Conservation (phyloP, 1,139 yeast genomes). For the Hemisphaericaspora xylanilytica region DNA sequence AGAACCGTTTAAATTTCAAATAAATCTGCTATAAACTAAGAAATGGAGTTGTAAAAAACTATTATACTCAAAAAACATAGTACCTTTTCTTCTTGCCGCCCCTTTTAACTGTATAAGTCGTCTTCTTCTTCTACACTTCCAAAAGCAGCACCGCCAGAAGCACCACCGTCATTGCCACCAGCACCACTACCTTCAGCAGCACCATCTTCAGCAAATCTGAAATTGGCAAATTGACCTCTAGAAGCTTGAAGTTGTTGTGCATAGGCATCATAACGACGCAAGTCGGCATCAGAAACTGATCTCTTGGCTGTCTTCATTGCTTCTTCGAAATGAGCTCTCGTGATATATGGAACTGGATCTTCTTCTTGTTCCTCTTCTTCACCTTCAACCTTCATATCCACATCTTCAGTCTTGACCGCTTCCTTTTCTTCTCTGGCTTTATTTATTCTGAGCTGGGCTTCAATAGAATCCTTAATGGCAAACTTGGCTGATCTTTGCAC, state of each 20-base stretch:
- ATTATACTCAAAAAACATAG: too few species aligned
- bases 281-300: constrained; percentile 94
- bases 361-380: constrained; percentile 51
- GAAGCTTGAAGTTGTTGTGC: constrained; percentile 96
- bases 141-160: constrained; percentile 36
- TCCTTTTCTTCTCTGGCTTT: constrained; percentile 46
- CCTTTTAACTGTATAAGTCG: constrained; percentile 74
- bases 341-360: constrained; percentile 94
- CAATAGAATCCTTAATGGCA: constrained; percentile 97
- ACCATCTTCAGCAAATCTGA: constrained; percentile 56
- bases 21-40: neutral
- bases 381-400: constrained; percentile 50
- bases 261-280: constrained; percentile 98
- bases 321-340: constrained; percentile 92
- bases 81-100: too few species aligned
- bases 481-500: constrained; percentile 98
- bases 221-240: constrained; percentile 84
- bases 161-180: constrained; percentile 14
- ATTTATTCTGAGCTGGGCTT: constrained; percentile 61
- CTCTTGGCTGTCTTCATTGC: constrained; percentile 99
- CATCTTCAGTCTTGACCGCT: constrained; percentile 53
- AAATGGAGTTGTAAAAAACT: neutral
- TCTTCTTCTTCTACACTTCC: constrained; percentile 87
- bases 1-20: neutral
- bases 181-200: constrained; percentile 24